phyloP scores from a whole-genome alignment of 352 stramenopile genomes.

The Globisporangium alternatum region DNA sequence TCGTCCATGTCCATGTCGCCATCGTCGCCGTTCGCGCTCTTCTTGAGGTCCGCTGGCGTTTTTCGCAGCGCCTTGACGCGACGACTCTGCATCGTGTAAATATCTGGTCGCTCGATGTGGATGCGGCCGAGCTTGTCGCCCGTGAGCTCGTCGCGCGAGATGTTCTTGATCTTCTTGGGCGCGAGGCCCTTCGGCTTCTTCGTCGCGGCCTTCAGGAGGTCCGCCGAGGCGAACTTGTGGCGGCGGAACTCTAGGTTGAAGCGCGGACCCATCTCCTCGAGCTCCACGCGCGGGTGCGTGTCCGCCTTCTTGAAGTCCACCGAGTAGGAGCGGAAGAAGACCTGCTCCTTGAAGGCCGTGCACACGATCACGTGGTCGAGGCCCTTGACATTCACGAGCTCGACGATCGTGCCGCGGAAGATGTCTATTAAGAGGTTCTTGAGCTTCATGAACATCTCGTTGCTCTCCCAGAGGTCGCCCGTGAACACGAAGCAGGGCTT shows the following conservation, averaged over 20 bases:
- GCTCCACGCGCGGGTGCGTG: conserved; percentile 81
- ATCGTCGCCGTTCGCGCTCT: conserved; percentile 29
- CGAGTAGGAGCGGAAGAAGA: conserved; percentile 96
- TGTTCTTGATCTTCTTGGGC: conserved; percentile 97
- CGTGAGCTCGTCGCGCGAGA: conserved; percentile 96
- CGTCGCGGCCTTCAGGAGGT: conserved; percentile 94
- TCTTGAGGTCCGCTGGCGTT: conserved; percentile 78
- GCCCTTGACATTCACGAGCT: conserved; percentile 93
- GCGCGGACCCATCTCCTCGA: conserved; percentile 90
- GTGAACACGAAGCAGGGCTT: conserved; percentile 96
- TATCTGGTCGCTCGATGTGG: conserved; percentile 97
- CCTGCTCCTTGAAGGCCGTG: conserved; percentile 89
- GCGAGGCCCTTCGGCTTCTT: conserved; percentile 92
- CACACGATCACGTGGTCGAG: conserved; percentile 98
- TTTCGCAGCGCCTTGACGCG: conserved; percentile 94
- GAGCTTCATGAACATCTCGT: conserved; percentile 90
- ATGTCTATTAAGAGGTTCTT: conserved; percentile 96
- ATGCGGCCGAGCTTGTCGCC: conserved; percentile 97
- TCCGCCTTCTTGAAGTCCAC: conserved; percentile 92
- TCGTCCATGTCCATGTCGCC: conserved; percentile 34
- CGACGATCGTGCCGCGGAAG: conserved; percentile 96
- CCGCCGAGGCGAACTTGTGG: conserved; percentile 93
- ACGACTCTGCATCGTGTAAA: conserved; percentile 94
- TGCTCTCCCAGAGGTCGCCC: conserved; percentile 93
- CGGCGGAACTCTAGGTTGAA: conserved; percentile 92